Conservation (phyloP, 2,329 filamentous ascomycete genomes). For the Aureobasidium vineae region DNA sequence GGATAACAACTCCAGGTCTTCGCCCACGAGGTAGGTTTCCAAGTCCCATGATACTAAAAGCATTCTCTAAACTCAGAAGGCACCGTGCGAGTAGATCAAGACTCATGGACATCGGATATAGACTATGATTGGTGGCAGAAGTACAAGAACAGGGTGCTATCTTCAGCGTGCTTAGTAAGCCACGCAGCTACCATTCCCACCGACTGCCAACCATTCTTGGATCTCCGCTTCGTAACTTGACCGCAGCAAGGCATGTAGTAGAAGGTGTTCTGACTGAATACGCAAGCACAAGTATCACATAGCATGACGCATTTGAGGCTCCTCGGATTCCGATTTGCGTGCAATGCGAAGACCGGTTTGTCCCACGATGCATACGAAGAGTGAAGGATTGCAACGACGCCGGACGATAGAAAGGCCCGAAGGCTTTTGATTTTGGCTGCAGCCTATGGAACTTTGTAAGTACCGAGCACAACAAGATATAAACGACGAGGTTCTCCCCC, state of each 20-base stretch:
- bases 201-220: not conserved
- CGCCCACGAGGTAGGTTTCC: too few relatives aligned
- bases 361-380: not conserved
- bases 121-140: not conserved
- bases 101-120: not conserved
- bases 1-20: too few relatives aligned
- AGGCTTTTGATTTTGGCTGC: not conserved
- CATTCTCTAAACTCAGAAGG: too few relatives aligned
- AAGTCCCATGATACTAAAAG: too few relatives aligned
- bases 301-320: not conserved
- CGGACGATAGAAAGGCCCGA: constrained; percentile 19
- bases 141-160: not conserved
- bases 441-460: constrained; percentile 7
- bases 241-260: not conserved
- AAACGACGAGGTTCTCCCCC: not conserved
- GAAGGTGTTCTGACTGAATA: too few relatives aligned
- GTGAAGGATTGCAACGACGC: not conserved
- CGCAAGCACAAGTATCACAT: too few relatives aligned
- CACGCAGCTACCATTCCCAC: not conserved
- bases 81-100: not conserved
- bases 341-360: not conserved
- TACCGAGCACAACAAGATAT: not conserved
- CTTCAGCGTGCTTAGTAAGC: not conserved
- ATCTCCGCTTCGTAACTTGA: not conserved
- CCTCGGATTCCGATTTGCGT: constrained; percentile 2